phyloP scores from a whole-genome alignment of 352 stramenopile genomes.

The Globisporangium mamillatum region DNA sequence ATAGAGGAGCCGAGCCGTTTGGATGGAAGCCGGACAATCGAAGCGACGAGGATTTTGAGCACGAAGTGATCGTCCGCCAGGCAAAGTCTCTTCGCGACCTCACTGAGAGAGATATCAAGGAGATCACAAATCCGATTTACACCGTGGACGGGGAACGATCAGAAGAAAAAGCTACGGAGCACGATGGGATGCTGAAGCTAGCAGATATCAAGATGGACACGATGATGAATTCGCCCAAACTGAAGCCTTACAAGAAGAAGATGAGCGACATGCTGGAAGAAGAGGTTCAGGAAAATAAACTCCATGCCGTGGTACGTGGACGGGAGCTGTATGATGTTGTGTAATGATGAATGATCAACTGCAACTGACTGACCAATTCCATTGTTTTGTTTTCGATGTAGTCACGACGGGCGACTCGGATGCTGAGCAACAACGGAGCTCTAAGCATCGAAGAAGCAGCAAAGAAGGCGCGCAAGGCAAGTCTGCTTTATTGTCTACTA shows the following conservation, averaged over 20 bases:
- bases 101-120: conserved; percentile 21
- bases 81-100: conserved; percentile 34
- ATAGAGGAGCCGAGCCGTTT: conserved; percentile 31
- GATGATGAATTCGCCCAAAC: conserved; percentile 33
- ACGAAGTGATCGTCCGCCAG: conserved; percentile 36
- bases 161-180: conserved; percentile 5
- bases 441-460: conserved; percentile 29
- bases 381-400: neutral
- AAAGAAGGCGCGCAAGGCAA: conserved; percentile 40
- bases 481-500: neutral
- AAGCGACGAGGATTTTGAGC: conserved; percentile 34
- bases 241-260: conserved; percentile 54
- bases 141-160: conserved; percentile 16
- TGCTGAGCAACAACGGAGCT: conserved; percentile 25
- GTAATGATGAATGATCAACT: neutral
- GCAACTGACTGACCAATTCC: neutral
- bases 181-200: conserved; percentile 18
- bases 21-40: conserved; percentile 37
- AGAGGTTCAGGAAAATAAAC: conserved; percentile 30
- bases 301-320: conserved; percentile 27
- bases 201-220: conserved; percentile 25
- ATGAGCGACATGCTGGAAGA: conserved; percentile 48
- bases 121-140: conserved; percentile 16
- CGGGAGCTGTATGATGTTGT: neutral
- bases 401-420: conserved; percentile 24